Evolutionary conservation across 257 asterid species (phyloP).

Genomic region (Capsicum chinense): DNA sequence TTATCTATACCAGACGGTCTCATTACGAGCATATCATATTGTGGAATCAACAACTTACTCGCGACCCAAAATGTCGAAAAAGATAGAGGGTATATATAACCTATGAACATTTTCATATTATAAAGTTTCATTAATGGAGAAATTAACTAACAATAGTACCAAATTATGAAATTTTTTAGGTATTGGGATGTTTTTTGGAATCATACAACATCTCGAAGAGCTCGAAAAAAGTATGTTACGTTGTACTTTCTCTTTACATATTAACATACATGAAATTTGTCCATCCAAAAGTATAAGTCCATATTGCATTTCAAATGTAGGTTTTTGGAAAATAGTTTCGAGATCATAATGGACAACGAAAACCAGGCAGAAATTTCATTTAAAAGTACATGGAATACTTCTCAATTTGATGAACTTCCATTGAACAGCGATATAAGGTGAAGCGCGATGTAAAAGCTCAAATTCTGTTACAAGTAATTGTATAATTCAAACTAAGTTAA

Average conservation of each 20-base stretch:
- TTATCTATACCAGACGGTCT: constrained; percentile 68
- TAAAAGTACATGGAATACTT: constrained; percentile 46
- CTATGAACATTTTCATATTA: neutral
- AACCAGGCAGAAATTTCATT: constrained; percentile 79
- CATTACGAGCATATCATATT: constrained; percentile 56
- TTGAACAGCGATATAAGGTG: constrained; percentile 85
- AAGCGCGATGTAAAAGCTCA: neutral
- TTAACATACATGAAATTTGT: neutral
- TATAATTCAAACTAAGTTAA: neutral
- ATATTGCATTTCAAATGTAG: constrained; percentile 40
- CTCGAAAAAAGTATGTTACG: constrained; percentile 50
- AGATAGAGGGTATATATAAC: constrained; percentile 61
- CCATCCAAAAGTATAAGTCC: neutral
- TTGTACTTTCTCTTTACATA: neutral
- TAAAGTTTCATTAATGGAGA: neutral
- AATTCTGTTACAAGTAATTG: neutral
- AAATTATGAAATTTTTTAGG: constrained; percentile 41
- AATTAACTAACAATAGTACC: neutral
- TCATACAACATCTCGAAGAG: constrained; percentile 38
- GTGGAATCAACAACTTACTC: constrained; percentile 65
- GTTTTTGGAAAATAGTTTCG: constrained; percentile 49
- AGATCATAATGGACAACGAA: constrained; percentile 50
- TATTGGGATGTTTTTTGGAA: constrained; percentile 90
- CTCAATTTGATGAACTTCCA: constrained; percentile 43
- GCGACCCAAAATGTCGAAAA: constrained; percentile 42